Evolutionary conservation across 2,329 filamentous ascomycete species (phyloP), one percentile per base, ranked within the genome.

Genomic region (Geosmithia putterillii): DNA sequence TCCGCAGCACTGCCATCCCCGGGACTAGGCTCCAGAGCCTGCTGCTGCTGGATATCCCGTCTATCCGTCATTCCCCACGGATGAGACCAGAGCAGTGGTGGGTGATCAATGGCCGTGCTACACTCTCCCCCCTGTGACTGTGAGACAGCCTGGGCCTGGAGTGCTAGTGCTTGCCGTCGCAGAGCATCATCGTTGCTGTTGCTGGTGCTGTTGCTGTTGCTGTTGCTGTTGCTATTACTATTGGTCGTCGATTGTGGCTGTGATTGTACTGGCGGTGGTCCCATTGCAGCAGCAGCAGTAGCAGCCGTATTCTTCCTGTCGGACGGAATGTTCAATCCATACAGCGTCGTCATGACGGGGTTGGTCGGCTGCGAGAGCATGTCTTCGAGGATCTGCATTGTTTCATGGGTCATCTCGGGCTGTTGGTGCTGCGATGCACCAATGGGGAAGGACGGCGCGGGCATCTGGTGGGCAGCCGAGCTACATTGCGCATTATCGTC

Each of bases 61-160:
- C 23, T 32, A 9, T 32, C 10, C 28, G 28, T 32, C 28, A 4
- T 14, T 15, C 50, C 42, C 17, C 60, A 62, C 3, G 52, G 50
- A 19, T 60, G 56, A 3, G 60, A 48, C 69, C 69, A 72, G 5
- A 69, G 49, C 52, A 63, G 69, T 0, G 66, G 62, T 2, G 63
- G 61, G 7, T 63, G 60, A 12, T 17, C 17, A 8, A 38, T 47
- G 37, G 57, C 55, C 22, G 52, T n/a, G n/a, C n/a, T n/a, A n/a
- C n/a, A n/a, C n/a, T n/a, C n/a, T n/a, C n/a, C n/a, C n/a, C n/a
- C n/a, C n/a, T n/a, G n/a, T n/a, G n/a, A n/a, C n/a, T n/a, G n/a
- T n/a, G n/a, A n/a, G n/a, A n/a, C 8, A 20, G 44, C 48, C 40
- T 57, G 55, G 20, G 52, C 19, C 40, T 50, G 50, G 21, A 50